Evolutionary conservation across 2,329 filamentous ascomycete species (phyloP).

Genomic region (Colletotrichum lindemuthianum): DNA sequence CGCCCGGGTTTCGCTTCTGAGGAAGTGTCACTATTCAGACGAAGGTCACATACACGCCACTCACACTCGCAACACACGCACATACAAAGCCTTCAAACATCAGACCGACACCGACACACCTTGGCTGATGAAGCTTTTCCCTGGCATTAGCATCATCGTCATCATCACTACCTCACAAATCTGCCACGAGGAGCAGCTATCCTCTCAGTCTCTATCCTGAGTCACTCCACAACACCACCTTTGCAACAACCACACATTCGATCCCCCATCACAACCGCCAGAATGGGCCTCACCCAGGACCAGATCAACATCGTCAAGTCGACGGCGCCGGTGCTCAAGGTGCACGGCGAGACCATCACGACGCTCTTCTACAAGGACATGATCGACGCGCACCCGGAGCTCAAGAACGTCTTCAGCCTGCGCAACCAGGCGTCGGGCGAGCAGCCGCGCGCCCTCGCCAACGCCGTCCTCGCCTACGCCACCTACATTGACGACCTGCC

Average conservation of each 20-base stretch:
- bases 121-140: not conserved
- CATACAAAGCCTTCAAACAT: conserved; percentile 5
- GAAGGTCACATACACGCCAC: not conserved
- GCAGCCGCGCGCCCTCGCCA: conserved; percentile 76
- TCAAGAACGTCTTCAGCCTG: conserved; percentile 77
- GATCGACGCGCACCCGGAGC: conserved; percentile 69
- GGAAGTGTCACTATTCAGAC: conserved; percentile 6
- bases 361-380: conserved; percentile 77
- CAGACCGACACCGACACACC: conserved; percentile 4
- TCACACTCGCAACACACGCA: not conserved
- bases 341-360: conserved; percentile 77
- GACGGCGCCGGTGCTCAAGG: conserved; percentile 76
- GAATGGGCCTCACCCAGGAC: conserved; percentile 65
- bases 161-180: not conserved
- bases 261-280: conserved; percentile 25
- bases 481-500: conserved; percentile 76
- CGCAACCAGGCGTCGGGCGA: conserved; percentile 74
- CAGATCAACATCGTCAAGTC: conserved; percentile 80
- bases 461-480: conserved; percentile 77
- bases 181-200: conserved; percentile 12
- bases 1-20: not conserved
- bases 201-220: conserved; percentile 6
- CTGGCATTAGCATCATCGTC: conserved; percentile 18
- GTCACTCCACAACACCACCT: conserved; percentile 2
- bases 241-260: not conserved